A percentile compares a stretch with the other conserved stretches of the same genome.
Conservation (phyloP, 306 rosid species). For the Argentina anserina region DNA sequence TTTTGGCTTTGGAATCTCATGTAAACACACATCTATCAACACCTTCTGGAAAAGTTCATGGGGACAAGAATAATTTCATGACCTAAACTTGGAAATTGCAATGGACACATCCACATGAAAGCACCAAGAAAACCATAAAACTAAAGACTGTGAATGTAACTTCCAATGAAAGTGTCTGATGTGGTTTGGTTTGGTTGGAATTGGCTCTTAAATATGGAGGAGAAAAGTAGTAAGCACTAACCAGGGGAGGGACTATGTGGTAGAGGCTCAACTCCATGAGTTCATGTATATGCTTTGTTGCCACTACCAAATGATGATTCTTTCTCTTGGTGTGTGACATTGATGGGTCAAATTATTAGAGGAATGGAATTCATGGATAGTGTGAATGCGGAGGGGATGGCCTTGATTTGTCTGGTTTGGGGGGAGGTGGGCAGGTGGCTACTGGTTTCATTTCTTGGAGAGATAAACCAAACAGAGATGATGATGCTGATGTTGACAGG, state of each 20-base stretch:
- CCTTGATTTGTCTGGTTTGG: slow-evolving; percentile 33
- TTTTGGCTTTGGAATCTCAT: neutral
- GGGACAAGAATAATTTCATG: neutral
- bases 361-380: neutral
- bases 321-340: slow-evolving; percentile 16
- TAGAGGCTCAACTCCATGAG: slow-evolving; percentile 3
- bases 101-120: slow-evolving; percentile 10
- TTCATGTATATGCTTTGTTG: neutral
- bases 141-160: neutral
- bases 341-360: slow-evolving; percentile 15
- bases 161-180: neutral
- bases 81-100: neutral
- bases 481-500: neutral
- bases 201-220: neutral
- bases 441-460: slow-evolving; percentile 7
- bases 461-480: neutral
- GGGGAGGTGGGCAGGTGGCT: slow-evolving; percentile 46
- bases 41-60: neutral
- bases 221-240: neutral
- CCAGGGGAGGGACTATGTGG: slow-evolving; percentile 8
- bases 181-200: neutral
- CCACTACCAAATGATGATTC: neutral
- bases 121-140: neutral
- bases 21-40: neutral
- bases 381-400: slow-evolving; percentile 19